Evolutionary conservation across 108 stramenopile genomes (phyloP).

Genomic region (Nitzschia sp.): DNA sequence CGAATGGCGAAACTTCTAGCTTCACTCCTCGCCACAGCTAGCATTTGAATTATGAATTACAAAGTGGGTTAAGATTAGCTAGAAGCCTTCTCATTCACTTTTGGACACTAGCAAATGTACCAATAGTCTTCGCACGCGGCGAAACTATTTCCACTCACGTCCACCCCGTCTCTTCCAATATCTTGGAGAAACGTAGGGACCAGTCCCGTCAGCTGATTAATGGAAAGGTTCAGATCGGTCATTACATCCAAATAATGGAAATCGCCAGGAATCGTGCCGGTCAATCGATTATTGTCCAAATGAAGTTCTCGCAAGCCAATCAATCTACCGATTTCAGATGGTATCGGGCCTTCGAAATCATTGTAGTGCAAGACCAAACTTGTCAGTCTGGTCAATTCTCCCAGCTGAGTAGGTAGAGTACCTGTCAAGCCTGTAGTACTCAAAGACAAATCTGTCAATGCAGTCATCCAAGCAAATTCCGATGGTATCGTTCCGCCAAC

Average conservation of each 20-base stretch:
- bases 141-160: neutral
- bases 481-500: conserved; percentile 59
- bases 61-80: too few species aligned
- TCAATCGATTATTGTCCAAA: conserved; percentile 45
- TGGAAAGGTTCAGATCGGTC: conserved; percentile 33
- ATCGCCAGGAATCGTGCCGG: conserved; percentile 62
- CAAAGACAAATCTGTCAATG: conserved; percentile 15
- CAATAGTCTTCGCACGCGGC: neutral
- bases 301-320: conserved; percentile 37
- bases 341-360: conserved; percentile 49
- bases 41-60: too few species aligned
- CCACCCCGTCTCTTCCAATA: neutral
- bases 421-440: neutral
- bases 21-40: too few species aligned
- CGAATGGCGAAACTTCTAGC: too few species aligned
- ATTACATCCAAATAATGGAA: conserved; percentile 44
- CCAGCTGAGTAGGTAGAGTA: conserved; percentile 39
- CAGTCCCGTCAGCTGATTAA: conserved; percentile 29
- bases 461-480: conserved; percentile 60
- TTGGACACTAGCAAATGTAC: too few species aligned
- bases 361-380: conserved; percentile 63
- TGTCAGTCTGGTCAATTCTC: conserved; percentile 22
- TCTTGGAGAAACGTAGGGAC: conserved; percentile 39
- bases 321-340: conserved; percentile 44
- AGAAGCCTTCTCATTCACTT: too few species aligned